Conservation (phyloP, 768 basidiomycete species). For the Chiua virens region DNA sequence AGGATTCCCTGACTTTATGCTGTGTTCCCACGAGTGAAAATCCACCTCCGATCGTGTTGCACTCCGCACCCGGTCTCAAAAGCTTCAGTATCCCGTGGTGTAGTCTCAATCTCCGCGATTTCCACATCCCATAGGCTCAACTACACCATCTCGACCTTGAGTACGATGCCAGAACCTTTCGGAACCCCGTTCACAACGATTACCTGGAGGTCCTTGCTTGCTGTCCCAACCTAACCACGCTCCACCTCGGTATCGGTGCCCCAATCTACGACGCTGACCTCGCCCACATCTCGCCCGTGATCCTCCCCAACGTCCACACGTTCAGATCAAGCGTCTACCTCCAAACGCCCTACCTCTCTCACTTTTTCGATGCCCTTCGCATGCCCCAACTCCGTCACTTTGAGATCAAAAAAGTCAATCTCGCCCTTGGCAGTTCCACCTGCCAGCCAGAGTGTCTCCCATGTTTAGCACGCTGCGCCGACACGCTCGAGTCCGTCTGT, state of each 20-base stretch:
- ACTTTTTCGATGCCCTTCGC: conserved; percentile 27
- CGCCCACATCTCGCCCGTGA: conserved; percentile 17
- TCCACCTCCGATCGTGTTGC: conserved; percentile 23
- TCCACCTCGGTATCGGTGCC: conserved; percentile 28
- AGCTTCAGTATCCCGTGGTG: conserved; percentile 30
- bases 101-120: conserved; percentile 24
- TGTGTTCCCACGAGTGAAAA: conserved; percentile 25
- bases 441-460: conserved; percentile 30
- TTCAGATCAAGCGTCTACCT: conserved; percentile 26
- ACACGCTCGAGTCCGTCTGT: conserved; percentile 28
- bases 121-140: conserved; percentile 30
- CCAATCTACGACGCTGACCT: conserved; percentile 16
- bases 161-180: conserved; percentile 28
- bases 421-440: conserved; percentile 22
- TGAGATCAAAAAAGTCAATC: conserved; percentile 30
- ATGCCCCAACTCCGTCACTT: conserved; percentile 27
- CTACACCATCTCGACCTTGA: conserved; percentile 28
- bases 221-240: conserved; percentile 28
- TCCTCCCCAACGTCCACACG: conserved; percentile 28
- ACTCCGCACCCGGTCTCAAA: conserved; percentile 28
- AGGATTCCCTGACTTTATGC: no score
- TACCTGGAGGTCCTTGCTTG: conserved; percentile 23
- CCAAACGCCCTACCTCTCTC: conserved; percentile 24
- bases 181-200: conserved; percentile 31
- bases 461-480: conserved; percentile 23